Conservation (phyloP, 805 yeast species). For the Pichia exigua region DNA sequence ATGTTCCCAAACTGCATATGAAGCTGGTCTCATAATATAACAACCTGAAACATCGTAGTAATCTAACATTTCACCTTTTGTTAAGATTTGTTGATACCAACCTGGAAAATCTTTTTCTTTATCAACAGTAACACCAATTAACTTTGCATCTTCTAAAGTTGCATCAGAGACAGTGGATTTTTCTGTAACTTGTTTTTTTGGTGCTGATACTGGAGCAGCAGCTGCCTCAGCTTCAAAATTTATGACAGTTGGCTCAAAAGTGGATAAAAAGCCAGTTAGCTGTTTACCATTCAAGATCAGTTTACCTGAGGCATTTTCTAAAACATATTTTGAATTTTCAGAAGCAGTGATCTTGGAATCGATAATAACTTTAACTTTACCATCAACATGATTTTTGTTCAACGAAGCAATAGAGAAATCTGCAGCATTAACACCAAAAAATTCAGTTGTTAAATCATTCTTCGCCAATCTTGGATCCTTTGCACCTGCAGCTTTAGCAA, state of each 20-base stretch:
- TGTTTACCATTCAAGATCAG: conserved; percentile 41
- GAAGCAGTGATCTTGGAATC: conserved; percentile 42
- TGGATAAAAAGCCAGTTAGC: conserved; percentile 40
- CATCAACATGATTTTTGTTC: conserved; percentile 37
- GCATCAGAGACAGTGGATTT: conserved; percentile 33
- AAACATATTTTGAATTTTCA: conserved; percentile 31
- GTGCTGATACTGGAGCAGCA: conserved; percentile 28
- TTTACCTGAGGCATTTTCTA: conserved; percentile 47
- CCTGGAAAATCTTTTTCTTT: conserved; percentile 87
- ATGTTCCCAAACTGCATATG: conserved; percentile 89
- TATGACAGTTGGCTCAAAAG: conserved; percentile 43
- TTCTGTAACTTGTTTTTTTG: conserved; percentile 27
- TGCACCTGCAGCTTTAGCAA: conserved; percentile 60
- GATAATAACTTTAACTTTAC: conserved; percentile 51
- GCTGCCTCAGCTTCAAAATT: conserved; percentile 45
- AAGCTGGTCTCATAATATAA: conserved; percentile 93
- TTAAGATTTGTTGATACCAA: conserved; percentile 95
- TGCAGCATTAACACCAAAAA: conserved; percentile 50
- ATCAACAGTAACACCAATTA: conserved; percentile 94
- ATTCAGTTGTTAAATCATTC: conserved; percentile 64
- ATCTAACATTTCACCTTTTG: conserved; percentile 97
- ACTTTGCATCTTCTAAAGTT: conserved; percentile 72
- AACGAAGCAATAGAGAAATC: conserved; percentile 55
- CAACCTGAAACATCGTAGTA: conserved; percentile 99
- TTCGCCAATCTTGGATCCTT: conserved; percentile 87